Evolutionary conservation across 2,329 filamentous ascomycete species (phyloP).

Genomic region (Diaporthe sp.): DNA sequence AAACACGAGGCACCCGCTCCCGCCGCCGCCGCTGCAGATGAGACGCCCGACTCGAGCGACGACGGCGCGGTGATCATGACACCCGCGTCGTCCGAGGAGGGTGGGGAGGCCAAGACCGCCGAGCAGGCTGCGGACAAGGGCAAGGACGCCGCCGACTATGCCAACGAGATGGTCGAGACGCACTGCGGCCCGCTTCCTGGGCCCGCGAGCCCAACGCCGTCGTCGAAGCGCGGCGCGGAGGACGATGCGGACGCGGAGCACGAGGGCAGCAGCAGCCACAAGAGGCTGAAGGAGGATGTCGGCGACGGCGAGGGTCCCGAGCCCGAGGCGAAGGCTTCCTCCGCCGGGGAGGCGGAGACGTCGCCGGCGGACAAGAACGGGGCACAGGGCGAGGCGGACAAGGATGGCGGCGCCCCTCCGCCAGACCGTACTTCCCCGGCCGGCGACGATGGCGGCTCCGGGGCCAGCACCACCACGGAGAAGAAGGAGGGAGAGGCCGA

Average conservation of each 20-base stretch:
- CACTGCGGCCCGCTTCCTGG: conserved; percentile 29
- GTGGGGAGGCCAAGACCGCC: conserved; percentile 43
- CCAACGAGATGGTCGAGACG: conserved; percentile 21
- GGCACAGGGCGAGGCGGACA: not conserved
- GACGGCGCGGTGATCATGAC: conserved; percentile 42
- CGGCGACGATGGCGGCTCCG: conserved; percentile 39
- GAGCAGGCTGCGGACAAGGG: not conserved
- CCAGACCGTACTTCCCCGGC: not conserved
- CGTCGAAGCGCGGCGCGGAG: conserved; percentile 70
- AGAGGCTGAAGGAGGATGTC: conserved; percentile 65
- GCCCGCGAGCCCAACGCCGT: conserved; percentile 22
- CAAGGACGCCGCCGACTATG: not conserved
- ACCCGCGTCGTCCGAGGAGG: conserved; percentile 45
- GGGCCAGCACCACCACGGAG: conserved; percentile 34
- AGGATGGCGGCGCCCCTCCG: not conserved
- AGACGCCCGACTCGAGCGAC: conserved; percentile 39
- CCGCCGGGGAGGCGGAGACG: conserved; percentile 38
- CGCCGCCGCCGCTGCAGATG: conserved; percentile 40
- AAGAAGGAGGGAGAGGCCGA: not conserved
- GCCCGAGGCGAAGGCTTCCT: conserved; percentile 32
- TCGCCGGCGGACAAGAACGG: not conserved
- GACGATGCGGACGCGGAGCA: conserved; percentile 56
- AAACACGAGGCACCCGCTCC: conserved; percentile 53
- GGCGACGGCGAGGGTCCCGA: conserved; percentile 42
- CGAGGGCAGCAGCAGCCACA: conserved; percentile 52